phyloP scores from a whole-genome alignment of 345 rosid species.

The Anastatica hierochuntica region DNA sequence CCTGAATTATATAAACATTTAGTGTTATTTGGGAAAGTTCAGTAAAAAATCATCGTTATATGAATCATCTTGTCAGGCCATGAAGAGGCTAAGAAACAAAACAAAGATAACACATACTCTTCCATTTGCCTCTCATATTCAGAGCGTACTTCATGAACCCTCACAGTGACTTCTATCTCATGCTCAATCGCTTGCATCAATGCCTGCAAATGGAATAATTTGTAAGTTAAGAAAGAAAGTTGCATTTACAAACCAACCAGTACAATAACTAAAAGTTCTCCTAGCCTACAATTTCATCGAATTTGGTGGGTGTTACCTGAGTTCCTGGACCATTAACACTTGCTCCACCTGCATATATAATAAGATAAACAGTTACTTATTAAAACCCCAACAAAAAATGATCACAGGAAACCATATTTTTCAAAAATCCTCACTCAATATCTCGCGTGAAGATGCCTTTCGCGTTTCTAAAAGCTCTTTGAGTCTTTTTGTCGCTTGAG shows the following conservation, averaged over 20 bases:
- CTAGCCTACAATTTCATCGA: conserved; percentile 10
- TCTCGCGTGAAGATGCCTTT: conserved; percentile 69
- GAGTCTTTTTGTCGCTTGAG: conserved; percentile 88
- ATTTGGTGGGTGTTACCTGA: conserved; percentile 47
- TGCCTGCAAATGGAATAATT: conserved; percentile 37
- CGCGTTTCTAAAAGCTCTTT: conserved; percentile 85
- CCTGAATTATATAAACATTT: conserved; percentile 34
- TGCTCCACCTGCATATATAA: conserved; percentile 36
- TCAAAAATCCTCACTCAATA: conserved; percentile 26
- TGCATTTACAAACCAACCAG: neutral
- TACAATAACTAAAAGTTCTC: too few relatives aligned
- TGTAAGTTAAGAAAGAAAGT: neutral
- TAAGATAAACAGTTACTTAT: conserved; percentile 6
- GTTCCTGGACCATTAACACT: conserved; percentile 60
- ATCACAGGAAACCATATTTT: neutral
- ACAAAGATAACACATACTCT: conserved; percentile 51
- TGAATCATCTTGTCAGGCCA: conserved; percentile 1
- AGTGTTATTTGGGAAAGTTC: conserved; percentile 6
- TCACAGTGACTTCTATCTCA: conserved; percentile 86
- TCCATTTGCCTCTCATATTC: conserved; percentile 87
- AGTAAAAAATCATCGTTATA: neutral
- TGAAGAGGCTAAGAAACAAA: conserved; percentile 3
- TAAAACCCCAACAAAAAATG: conserved; percentile 5
- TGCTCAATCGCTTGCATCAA: conserved; percentile 86
- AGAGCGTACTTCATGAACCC: conserved; percentile 89